phyloP scores from a whole-genome alignment of 2,329 filamentous ascomycete species.

The Knufia petricola region DNA sequence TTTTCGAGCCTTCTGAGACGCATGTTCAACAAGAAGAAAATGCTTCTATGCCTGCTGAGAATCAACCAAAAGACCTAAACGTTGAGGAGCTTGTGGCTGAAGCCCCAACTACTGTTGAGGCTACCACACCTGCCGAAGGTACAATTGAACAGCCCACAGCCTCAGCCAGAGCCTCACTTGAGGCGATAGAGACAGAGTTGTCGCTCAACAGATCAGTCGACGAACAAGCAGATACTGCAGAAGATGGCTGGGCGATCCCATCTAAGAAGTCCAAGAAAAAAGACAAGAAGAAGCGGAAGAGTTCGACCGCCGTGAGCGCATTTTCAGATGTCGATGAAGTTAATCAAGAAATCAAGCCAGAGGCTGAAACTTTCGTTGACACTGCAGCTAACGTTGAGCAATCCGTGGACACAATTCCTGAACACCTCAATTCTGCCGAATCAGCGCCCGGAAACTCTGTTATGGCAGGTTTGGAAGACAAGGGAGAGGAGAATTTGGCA shows the following conservation, averaged over 20 bases:
- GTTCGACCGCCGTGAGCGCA: background rate
- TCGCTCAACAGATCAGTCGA: background rate
- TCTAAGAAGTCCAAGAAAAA: conserved; percentile 11
- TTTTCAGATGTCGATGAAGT: background rate
- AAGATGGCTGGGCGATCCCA: conserved; percentile 6
- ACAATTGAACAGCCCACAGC: background rate
- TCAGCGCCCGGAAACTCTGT: too few relatives aligned
- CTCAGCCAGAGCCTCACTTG: background rate
- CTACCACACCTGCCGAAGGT: background rate
- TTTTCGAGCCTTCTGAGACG: background rate
- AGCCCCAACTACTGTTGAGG: background rate
- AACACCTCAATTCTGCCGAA: too few relatives aligned
- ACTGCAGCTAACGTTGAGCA: background rate
- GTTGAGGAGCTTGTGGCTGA: background rate
- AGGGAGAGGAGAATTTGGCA: too few relatives aligned
- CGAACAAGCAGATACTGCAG: background rate
- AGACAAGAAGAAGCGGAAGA: conserved; percentile 13
- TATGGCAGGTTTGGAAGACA: too few relatives aligned
- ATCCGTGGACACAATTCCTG: background rate
- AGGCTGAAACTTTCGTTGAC: background rate
- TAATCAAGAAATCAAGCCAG: background rate
- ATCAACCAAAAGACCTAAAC: background rate
- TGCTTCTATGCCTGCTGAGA: background rate
- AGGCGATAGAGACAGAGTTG: background rate
- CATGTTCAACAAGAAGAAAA: background rate